phyloP scores from a whole-genome alignment of 169 alveolate genomes.

The Plasmodium gaboni region DNA sequence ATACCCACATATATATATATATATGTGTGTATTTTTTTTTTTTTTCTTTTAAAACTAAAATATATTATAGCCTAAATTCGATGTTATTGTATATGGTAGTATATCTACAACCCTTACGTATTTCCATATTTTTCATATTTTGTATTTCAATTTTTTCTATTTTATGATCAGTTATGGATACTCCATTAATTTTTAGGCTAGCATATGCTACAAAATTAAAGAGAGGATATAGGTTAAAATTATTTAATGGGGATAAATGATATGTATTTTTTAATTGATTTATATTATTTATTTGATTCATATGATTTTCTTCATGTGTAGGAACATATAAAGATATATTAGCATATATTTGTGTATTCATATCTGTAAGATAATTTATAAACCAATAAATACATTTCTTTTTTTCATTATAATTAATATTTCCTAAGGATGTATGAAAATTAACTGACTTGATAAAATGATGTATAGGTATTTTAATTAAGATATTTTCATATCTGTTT shows the following conservation, averaged over 20 bases:
- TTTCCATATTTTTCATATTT: constrained; percentile 1
- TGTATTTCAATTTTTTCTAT: constrained; percentile 40
- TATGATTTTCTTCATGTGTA: not conserved
- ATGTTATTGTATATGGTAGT: constrained; percentile 18
- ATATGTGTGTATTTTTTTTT: not conserved
- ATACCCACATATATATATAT: not conserved
- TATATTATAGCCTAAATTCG: constrained; percentile 34
- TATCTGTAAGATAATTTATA: constrained; percentile 22
- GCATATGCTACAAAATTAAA: constrained; percentile 46
- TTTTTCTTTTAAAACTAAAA: not conserved
- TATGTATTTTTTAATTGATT: not conserved
- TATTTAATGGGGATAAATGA: not conserved
- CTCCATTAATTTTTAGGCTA: constrained; percentile 42
- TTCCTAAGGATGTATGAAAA: constrained; percentile 22
- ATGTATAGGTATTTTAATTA: constrained; percentile 57
- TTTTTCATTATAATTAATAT: constrained; percentile 17
- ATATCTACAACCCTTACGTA: constrained; percentile 45
- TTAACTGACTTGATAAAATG: constrained; percentile 42
- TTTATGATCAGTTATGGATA: constrained; percentile 36
- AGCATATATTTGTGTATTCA: constrained; percentile 12
- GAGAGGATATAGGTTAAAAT: constrained; percentile 6
- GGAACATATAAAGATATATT: constrained; percentile 19
- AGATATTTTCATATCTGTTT: constrained; percentile 47
- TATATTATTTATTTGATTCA: not conserved
- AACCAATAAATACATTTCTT: constrained; percentile 23